phyloP scores from a whole-genome alignment of 2,329 filamentous ascomycete species.

The Paecilomyces fulvus region DNA sequence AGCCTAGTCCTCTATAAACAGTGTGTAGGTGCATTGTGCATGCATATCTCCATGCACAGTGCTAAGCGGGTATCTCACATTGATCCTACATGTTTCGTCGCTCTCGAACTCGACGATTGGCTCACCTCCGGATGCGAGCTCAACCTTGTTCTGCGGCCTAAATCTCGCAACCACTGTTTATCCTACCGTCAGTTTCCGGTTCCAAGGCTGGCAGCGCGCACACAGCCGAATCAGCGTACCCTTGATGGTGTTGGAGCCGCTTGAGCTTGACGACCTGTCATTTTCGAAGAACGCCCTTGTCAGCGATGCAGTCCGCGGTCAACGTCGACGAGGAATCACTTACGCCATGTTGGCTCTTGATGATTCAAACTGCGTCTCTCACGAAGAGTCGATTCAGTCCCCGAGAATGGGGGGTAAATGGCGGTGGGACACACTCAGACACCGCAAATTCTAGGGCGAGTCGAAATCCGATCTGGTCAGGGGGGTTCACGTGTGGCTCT shows the following conservation, averaged over 20 bases:
- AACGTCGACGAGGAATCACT: conserved; percentile 18
- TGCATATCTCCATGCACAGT: not conserved
- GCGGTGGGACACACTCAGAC: not conserved
- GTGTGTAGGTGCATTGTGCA: not conserved
- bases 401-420: not conserved
- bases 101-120: conserved; percentile 84
- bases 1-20: not conserved
- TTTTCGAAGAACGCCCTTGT: conserved; percentile 4
- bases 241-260: conserved; percentile 43
- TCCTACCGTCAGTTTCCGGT: not conserved
- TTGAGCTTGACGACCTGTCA: conserved; percentile 21
- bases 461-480: conserved; percentile 4
- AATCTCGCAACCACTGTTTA: conserved; percentile 86
- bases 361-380: conserved; percentile 1
- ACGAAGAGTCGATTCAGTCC: not conserved
- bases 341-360: conserved; percentile 39
- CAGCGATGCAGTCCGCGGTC: conserved; percentile 4
- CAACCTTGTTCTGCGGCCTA: conserved; percentile 90
- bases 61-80: conserved; percentile 46
- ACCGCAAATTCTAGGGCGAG: not conserved
- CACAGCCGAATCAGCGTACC: conserved; percentile 31
- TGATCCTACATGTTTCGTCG: conserved; percentile 79
- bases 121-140: conserved; percentile 81
- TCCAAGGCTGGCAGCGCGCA: not conserved
- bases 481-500: conserved; percentile 5